These are phyloP conservation scores for Termitomyces sp. DNA, from an alignment of 768 basidiomycete species.

Conservation along the genomic window DNA sequence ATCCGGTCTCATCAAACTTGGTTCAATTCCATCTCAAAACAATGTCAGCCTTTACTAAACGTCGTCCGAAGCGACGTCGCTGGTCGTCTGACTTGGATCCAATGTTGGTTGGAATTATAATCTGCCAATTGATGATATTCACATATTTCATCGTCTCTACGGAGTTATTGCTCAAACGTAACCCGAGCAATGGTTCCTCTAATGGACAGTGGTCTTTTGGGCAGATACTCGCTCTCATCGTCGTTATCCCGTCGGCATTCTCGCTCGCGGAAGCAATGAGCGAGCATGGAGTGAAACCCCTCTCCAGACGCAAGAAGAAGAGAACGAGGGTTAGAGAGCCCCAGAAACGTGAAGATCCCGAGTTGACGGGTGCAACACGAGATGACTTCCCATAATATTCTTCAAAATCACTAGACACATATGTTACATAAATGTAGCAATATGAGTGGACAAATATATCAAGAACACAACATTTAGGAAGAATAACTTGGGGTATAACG, in stretches of 20 bases:
- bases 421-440: not conserved
- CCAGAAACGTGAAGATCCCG: not conserved
- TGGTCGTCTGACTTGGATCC: slow-evolving; percentile 31
- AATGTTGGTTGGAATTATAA: slow-evolving; percentile 33
- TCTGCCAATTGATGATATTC: slow-evolving; percentile 30
- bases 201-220: slow-evolving; percentile 31
- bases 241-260: slow-evolving; percentile 32
- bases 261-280: slow-evolving; percentile 25
- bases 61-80: slow-evolving; percentile 24
- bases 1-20: not conserved
- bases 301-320: slow-evolving; percentile 19
- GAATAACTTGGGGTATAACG: not conserved
- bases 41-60: slow-evolving; percentile 7
- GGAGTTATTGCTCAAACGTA: slow-evolving; percentile 28
- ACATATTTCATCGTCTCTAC: slow-evolving; percentile 34
- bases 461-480: not conserved
- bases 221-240: slow-evolving; percentile 35
- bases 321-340: not conserved
- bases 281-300: slow-evolving; percentile 24
- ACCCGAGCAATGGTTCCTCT: slow-evolving; percentile 19
- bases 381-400: not conserved
- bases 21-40: not conserved
- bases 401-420: not conserved
- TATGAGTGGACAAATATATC: not conserved
- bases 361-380: not conserved